Percentiles rank a stretch among this genome's conserved stretches.
Conservation (phyloP, 805 yeast species). For the Candida sithepensis region DNA sequence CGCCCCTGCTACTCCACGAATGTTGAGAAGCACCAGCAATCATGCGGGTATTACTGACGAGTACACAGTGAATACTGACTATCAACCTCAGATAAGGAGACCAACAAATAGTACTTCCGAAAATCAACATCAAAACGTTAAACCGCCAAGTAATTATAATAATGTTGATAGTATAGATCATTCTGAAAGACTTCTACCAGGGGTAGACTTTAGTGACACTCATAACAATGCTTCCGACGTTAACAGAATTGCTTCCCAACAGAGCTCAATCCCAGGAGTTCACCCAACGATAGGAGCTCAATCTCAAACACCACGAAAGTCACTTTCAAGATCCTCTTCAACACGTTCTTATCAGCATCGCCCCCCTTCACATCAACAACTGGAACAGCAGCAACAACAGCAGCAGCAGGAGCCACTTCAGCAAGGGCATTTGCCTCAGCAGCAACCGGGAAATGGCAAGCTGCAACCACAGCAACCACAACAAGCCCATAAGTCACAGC, state of each 20-base stretch:
- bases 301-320: constrained; percentile 8
- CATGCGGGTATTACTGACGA: constrained; percentile 24
- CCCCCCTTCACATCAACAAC: constrained; percentile 4
- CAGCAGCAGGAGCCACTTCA: constrained; percentile 10
- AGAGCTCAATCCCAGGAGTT: not conserved
- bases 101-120: constrained; percentile 14
- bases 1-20: constrained; percentile 65
- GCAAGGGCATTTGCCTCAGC: constrained; percentile 4
- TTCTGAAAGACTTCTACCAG: constrained; percentile 21
- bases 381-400: constrained; percentile 6
- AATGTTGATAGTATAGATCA: constrained; percentile 8
- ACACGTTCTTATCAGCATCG: constrained; percentile 10
- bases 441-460: constrained; percentile 6
- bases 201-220: constrained; percentile 21
- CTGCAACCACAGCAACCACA: constrained; percentile 8
- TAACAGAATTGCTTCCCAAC: constrained; percentile 5
- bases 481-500: constrained; percentile 19
- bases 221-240: constrained; percentile 8
- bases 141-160: constrained; percentile 5
- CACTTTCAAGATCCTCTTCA: constrained; percentile 12
- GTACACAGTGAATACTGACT: constrained; percentile 20
- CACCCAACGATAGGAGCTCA: not conserved
- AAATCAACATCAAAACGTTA: constrained; percentile 9
- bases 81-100: constrained; percentile 17
- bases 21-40: constrained; percentile 54